Conservation (phyloP, 371 early-diverging fungal genomes). For the Mortierella sp. region DNA sequence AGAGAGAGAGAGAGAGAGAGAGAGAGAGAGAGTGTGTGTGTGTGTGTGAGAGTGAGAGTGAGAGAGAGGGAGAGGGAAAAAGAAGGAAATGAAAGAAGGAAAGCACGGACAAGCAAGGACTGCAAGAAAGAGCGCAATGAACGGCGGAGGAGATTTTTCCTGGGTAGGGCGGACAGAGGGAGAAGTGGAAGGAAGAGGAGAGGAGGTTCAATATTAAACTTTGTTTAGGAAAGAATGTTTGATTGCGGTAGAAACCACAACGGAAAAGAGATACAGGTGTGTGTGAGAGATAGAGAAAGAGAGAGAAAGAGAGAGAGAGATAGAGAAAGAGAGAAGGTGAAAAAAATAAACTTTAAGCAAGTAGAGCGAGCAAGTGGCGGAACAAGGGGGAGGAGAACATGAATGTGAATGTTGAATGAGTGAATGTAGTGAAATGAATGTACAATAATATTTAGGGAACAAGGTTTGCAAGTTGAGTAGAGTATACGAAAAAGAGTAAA, state of each 20-base stretch:
- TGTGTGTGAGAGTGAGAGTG: too few species aligned
- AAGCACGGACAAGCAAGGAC: not conserved
- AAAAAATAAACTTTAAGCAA: not conserved
- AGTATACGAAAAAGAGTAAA: too few species aligned
- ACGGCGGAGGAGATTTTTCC: not conserved
- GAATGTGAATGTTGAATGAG: not conserved
- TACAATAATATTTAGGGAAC: not conserved
- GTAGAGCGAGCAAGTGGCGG: not conserved
- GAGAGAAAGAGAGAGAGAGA: not conserved
- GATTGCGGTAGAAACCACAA: constrained; percentile 2
- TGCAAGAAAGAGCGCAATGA: not conserved
- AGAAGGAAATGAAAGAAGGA: not conserved
- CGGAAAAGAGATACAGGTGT: not conserved
- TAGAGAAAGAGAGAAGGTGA: not conserved
- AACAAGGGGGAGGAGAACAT: not conserved
- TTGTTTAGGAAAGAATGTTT: constrained; percentile 3
- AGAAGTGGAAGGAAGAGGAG: not conserved
- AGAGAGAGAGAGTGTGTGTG: not conserved
- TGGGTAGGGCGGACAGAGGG: not conserved
- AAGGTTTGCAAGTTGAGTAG: too few species aligned
- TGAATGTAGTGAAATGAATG: not conserved
- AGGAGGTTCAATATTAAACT: constrained; percentile 6
- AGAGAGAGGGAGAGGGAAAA: not conserved
- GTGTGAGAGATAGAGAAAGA: not conserved
- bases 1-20: not conserved